Evolutionary conservation across 345 rosid genomes (phyloP).

Genomic region (Pugionium dolabratum): DNA sequence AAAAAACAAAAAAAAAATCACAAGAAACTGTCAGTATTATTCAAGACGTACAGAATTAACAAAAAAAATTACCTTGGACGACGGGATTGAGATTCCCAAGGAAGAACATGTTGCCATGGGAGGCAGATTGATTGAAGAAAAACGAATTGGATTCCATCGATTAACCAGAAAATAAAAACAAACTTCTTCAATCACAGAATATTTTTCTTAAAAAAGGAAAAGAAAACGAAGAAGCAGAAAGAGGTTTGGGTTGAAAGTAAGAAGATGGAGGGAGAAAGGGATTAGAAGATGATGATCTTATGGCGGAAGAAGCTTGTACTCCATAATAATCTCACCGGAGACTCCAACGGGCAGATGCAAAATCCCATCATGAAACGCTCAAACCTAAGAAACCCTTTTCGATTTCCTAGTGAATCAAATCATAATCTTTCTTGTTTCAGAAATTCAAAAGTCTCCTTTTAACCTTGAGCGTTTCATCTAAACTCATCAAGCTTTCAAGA

Average conservation of each 20-base stretch:
- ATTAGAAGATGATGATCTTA: conserved; percentile 82
- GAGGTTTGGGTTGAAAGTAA: not conserved
- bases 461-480: not conserved
- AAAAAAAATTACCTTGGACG: conserved; percentile 49
- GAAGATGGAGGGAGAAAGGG: not conserved
- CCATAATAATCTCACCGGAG: conserved; percentile 93
- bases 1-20: not conserved
- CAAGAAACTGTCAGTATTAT: too few species aligned
- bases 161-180: not conserved
- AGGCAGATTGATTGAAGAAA: conserved; percentile 59
- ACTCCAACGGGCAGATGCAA: conserved; percentile 74
- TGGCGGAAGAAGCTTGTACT: conserved; percentile 97
- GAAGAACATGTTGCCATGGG: conserved; percentile 65
- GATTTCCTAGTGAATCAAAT: conserved; percentile 3
- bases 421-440: not conserved
- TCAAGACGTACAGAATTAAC: too few species aligned
- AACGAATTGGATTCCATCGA: conserved; percentile 70
- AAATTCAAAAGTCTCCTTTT: too few species aligned
- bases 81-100: conserved; percentile 56
- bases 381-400: not conserved
- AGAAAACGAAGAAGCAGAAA: not conserved
- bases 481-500: conserved; percentile 24
- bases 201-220: not conserved
- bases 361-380: conserved; percentile 66
- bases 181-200: not conserved